Conservation (phyloP, 225 moss, liverwort and hornwort genomes). For the Antitrichia curtipendula region DNA sequence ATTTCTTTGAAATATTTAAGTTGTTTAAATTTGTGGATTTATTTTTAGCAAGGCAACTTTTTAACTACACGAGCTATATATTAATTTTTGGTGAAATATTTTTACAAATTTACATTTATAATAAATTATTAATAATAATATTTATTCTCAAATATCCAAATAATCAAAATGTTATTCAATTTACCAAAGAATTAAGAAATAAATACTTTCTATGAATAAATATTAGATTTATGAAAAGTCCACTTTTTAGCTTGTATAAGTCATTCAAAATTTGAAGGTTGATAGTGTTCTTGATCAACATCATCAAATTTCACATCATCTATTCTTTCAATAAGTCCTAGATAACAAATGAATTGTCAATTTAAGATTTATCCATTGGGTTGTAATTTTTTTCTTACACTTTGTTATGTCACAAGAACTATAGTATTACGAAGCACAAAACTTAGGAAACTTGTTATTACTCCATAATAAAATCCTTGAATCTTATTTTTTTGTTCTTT, state of each 20-base stretch:
- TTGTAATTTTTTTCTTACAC: not conserved
- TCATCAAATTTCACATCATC: not conserved
- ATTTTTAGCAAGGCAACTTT: not conserved
- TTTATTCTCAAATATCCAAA: too few species aligned
- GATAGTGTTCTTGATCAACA: not conserved
- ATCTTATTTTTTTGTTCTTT: not conserved
- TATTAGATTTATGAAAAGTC: not conserved
- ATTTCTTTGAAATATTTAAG: not conserved
- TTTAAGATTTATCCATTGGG: not conserved
- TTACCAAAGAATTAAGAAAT: not conserved
- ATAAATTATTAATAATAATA: not conserved
- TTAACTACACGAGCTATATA: fast-evolving
- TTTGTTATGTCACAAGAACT: not conserved
- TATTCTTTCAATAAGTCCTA: not conserved
- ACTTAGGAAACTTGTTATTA: not conserved
- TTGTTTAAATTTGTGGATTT: not conserved
- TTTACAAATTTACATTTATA: not conserved
- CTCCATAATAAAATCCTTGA: not conserved
- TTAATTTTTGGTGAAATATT: not conserved
- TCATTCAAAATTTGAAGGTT: not conserved
- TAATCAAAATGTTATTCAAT: too few species aligned
- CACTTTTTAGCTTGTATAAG: not conserved
- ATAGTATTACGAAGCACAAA: fast-evolving
- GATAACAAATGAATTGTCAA: not conserved
- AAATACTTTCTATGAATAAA: not conserved